Percentiles rank a stretch among this genome's conserved stretches.
Evolutionary conservation across 179 eudicot species (phyloP).

Genomic region (Gypsophila paniculata): DNA sequence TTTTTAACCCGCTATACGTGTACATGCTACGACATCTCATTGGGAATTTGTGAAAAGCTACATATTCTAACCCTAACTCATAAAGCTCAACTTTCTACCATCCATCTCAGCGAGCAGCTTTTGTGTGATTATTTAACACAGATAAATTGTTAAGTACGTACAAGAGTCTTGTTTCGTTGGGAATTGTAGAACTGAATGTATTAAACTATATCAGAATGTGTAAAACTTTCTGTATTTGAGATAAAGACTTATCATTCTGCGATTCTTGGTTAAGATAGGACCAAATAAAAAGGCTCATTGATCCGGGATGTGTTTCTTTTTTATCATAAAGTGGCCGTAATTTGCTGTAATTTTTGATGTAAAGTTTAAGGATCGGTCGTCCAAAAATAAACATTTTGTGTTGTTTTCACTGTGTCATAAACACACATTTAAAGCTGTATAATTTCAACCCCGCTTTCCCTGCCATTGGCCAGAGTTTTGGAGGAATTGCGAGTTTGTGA

Average conservation of each 20-base stretch:
- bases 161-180: background rate
- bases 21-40: no score
- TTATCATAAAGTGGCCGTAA: no score
- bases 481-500: no score
- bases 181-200: background rate
- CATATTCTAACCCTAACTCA: background rate
- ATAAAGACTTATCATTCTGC: background rate
- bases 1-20: no score
- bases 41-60: background rate
- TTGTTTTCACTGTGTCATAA: no score
- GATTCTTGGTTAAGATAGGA: background rate
- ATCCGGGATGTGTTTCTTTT: no score
- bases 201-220: background rate
- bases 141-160: background rate
- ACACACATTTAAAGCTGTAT: no score
- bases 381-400: no score
- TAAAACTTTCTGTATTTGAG: background rate
- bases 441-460: no score
- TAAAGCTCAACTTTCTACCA: slow-evolving; percentile 13
- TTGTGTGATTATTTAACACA: background rate
- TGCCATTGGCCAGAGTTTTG: no score
- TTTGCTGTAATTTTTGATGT: background rate
- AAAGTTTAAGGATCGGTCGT: no score
- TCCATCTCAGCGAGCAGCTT: background rate
- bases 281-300: no score